These are phyloP conservation scores for Diplotaxis tenuifolia DNA, from an alignment of 345 rosid species.

Conservation along the genomic window DNA sequence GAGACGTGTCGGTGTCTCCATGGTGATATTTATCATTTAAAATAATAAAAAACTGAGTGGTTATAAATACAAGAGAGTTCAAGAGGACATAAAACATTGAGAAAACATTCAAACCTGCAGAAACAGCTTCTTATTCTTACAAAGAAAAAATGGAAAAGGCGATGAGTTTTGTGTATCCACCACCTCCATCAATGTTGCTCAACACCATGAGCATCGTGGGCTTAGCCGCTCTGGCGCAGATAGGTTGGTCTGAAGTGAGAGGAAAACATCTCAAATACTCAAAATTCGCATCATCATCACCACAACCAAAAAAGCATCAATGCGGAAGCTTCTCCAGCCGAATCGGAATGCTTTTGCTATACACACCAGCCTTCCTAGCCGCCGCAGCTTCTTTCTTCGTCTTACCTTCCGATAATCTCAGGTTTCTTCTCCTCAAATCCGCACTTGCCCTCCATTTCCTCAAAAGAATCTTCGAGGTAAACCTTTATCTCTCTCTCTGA, in stretches of 20 bases:
- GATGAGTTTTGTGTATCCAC: slow-evolving; percentile 34
- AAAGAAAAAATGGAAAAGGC: slow-evolving; percentile 16
- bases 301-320: background rate
- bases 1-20: background rate
- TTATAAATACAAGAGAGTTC: background rate
- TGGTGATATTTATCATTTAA: background rate
- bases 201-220: slow-evolving; percentile 40
- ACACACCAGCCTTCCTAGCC: slow-evolving; percentile 59
- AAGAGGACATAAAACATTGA: background rate
- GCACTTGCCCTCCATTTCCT: slow-evolving; percentile 67
- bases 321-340: slow-evolving; percentile 44
- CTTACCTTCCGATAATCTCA: slow-evolving; percentile 42
- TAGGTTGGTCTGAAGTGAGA: slow-evolving; percentile 45
- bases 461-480: slow-evolving; percentile 48
- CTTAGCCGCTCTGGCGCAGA: slow-evolving; percentile 31
- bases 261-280: slow-evolving; percentile 60
- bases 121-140: background rate
- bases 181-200: slow-evolving; percentile 41
- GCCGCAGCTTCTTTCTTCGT: slow-evolving; percentile 50
- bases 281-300: slow-evolving; percentile 41
- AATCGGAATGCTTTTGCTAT: slow-evolving; percentile 57
- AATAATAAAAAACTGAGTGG: background rate
- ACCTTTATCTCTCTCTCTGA: background rate
- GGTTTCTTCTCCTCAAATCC: slow-evolving; percentile 52
- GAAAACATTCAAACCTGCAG: background rate